Percentiles rank a stretch among this genome's conserved stretches.
Conservation (phyloP, 805 yeast genomes). For the Hemisphaericaspora nanyangensis region DNA sequence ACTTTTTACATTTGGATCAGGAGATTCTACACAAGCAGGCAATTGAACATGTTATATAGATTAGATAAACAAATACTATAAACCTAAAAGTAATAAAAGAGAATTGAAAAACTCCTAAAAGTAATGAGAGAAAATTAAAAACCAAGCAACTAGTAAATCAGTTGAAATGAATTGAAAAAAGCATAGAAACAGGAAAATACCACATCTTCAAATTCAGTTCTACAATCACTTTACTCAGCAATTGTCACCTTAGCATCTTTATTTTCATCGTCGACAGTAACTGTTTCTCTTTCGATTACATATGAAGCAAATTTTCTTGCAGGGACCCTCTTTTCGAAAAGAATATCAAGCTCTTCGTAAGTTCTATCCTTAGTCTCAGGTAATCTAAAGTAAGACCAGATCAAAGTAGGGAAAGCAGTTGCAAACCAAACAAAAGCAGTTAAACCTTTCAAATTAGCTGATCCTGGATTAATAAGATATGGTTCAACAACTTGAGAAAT, state of each 20-base stretch:
- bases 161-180: no score
- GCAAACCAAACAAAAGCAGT: conserved; percentile 49
- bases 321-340: conserved; percentile 24
- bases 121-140: no score
- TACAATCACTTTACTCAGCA: no score
- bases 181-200: no score
- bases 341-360: conserved; percentile 30
- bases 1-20: conserved; percentile 39
- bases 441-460: conserved; percentile 47
- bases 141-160: not conserved
- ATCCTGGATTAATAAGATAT: conserved; percentile 46
- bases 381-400: conserved; percentile 20
- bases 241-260: no score
- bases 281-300: not conserved
- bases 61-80: not conserved
- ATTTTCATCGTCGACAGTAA: not conserved
- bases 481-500: conserved; percentile 40
- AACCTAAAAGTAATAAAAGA: not conserved
- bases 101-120: no score
- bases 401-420: conserved; percentile 14
- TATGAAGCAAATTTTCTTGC: conserved; percentile 15
- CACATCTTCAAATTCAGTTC: no score
- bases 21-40: conserved; percentile 21
- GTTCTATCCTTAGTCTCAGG: conserved; percentile 40
- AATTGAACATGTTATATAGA: not conserved